Evolutionary conservation across 768 basidiomycete genomes (phyloP).

Genomic region (Tulasnella sp.): DNA sequence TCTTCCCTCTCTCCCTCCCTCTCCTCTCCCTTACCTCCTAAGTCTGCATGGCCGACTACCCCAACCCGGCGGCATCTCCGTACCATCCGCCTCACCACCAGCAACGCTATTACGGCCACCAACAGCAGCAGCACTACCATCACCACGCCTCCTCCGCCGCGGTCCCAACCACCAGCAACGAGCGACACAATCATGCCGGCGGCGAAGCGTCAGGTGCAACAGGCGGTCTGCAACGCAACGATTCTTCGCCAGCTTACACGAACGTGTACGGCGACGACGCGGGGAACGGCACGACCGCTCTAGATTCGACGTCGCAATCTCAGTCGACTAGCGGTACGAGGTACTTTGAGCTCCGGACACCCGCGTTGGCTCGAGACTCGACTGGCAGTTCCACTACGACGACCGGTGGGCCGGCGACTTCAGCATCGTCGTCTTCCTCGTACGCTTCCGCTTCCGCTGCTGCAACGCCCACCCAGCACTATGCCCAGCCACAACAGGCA

Average conservation of each 20-base stretch:
- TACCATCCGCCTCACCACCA: neutral
- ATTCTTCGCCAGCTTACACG: neutral
- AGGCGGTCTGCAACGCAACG: neutral
- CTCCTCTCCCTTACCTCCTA: constrained; percentile 30
- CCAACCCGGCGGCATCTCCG: neutral
- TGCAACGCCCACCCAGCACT: constrained; percentile 4
- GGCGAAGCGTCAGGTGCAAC: neutral
- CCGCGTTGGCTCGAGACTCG: neutral
- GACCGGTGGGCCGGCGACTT: neutral
- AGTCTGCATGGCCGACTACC: neutral
- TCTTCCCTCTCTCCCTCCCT: constrained; percentile 32
- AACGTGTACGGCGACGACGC: constrained; percentile 9
- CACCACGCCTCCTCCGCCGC: constrained; percentile 24
- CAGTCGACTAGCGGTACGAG: neutral
- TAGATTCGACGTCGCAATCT: neutral
- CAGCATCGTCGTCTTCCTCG: neutral
- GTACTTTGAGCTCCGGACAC: neutral
- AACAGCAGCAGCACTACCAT: too few species aligned
- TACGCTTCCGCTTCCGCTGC: neutral
- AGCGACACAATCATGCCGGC: neutral
- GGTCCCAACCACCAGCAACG: neutral
- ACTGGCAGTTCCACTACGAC: neutral
- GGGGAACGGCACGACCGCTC: neutral
- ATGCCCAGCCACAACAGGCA: neutral
- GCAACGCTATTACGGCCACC: neutral